These are phyloP conservation scores for Talaromyces ruber DNA, from an alignment of 495 filamentous ascomycete genomes.

Conservation along the genomic window DNA sequence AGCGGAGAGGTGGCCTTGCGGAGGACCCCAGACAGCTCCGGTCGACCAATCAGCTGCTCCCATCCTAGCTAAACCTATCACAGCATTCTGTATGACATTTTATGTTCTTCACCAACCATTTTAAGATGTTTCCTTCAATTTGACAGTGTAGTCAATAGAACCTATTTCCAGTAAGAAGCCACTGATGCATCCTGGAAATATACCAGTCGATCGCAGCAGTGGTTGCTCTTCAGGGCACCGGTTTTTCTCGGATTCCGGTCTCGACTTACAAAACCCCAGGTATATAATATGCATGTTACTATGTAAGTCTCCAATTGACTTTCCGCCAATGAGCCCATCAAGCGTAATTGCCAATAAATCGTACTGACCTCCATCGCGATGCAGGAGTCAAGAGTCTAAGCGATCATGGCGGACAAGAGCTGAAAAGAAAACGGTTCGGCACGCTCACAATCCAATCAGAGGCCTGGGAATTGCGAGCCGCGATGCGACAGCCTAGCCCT, in stretches of 20 bases:
- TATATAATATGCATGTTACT: neutral
- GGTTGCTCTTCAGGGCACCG: neutral
- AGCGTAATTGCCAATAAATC: neutral
- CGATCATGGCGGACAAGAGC: neutral
- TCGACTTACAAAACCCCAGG: neutral
- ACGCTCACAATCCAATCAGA: neutral
- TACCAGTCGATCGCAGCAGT: neutral
- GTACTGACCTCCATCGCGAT: neutral
- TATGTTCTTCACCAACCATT: neutral
- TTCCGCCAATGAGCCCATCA: neutral
- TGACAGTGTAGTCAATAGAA: neutral
- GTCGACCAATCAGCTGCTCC: neutral
- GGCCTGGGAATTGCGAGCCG: neutral
- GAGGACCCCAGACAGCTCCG: neutral
- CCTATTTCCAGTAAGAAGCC: neutral
- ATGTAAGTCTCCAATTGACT: neutral
- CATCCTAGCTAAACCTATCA: neutral
- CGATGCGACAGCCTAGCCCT: neutral
- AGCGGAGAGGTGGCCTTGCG: conserved; percentile 3
- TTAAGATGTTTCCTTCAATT: neutral
- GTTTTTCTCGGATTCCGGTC: neutral
- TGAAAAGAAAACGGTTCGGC: neutral
- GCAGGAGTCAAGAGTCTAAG: neutral
- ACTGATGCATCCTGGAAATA: neutral
- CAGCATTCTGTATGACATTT: neutral